Percentiles rank a stretch among this genome's conserved stretches.
Evolutionary conservation across 495 filamentous ascomycete genomes (phyloP).

Genomic region (Cercophora newfieldiana): DNA sequence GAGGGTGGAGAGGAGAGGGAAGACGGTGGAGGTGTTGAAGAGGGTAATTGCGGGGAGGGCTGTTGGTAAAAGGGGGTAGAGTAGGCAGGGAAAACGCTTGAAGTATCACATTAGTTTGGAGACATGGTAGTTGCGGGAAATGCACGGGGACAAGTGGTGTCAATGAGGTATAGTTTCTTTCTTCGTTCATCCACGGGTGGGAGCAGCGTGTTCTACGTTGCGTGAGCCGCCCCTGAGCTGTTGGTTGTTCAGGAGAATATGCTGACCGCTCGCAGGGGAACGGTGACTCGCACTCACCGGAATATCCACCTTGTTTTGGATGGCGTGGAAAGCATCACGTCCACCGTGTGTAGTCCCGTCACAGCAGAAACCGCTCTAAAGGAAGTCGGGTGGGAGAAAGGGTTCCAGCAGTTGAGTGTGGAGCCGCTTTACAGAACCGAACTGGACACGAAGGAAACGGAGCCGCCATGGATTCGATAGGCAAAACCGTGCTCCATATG

Average conservation of each 20-base stretch:
- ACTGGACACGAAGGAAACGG: not conserved
- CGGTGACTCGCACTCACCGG: not conserved
- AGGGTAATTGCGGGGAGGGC: too few species aligned
- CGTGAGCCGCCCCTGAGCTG: not conserved
- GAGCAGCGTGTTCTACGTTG: not conserved
- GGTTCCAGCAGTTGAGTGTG: not conserved
- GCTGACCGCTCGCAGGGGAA: not conserved
- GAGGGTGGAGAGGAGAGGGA: too few species aligned
- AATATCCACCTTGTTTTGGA: not conserved
- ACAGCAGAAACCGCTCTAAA: not conserved
- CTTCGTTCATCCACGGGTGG: too few species aligned
- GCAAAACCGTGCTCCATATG: not conserved
- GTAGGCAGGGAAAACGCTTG: too few species aligned
- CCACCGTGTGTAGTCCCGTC: not conserved
- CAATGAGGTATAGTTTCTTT: too few species aligned
- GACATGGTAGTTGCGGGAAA: too few species aligned
- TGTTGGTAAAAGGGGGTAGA: too few species aligned
- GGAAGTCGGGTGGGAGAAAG: not conserved
- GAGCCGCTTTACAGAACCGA: not conserved
- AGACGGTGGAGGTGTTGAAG: too few species aligned
- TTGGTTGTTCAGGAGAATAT: not conserved
- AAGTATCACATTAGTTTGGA: too few species aligned
- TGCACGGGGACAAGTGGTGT: too few species aligned
- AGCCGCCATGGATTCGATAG: not conserved
- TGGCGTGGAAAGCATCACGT: not conserved